These are phyloP conservation scores for Phytophthora meadii DNA, from an alignment of 352 stramenopile genomes.

Conservation along the genomic window DNA sequence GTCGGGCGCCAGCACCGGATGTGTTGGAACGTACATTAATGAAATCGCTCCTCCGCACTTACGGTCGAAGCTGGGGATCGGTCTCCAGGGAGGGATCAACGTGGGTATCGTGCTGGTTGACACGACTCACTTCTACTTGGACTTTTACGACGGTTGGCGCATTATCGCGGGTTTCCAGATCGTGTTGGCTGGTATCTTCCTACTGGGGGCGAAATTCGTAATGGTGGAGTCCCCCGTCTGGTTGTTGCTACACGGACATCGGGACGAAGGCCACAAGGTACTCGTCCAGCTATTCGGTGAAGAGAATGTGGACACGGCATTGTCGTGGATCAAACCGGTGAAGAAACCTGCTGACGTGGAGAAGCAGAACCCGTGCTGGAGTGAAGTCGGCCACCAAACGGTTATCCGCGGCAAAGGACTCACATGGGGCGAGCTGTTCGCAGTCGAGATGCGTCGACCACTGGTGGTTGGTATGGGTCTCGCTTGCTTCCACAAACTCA, in stretches of 20 bases:
- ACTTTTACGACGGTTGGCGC: constrained; percentile 51
- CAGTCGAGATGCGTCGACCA: constrained; percentile 28
- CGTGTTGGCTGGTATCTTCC: constrained; percentile 49
- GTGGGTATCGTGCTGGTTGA: constrained; percentile 47
- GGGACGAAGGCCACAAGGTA: constrained; percentile 33
- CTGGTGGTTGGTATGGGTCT: constrained; percentile 41
- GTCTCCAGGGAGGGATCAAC: constrained; percentile 42
- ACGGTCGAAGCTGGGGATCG: constrained; percentile 42
- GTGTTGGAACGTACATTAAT: constrained; percentile 44
- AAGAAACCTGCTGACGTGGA: constrained; percentile 22
- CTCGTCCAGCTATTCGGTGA: constrained; percentile 40
- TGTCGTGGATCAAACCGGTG: constrained; percentile 36
- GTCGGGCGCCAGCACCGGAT: constrained; percentile 43
- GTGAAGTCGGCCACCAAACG: constrained; percentile 27
- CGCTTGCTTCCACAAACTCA: constrained; percentile 47
- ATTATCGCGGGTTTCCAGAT: constrained; percentile 62
- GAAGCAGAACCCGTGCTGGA: constrained; percentile 28
- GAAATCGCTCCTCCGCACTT: constrained; percentile 53
- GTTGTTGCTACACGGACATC: constrained; percentile 44
- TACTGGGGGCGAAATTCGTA: constrained; percentile 40
- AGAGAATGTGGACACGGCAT: constrained; percentile 36
- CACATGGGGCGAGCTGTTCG: constrained; percentile 24
- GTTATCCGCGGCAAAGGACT: constrained; percentile 26
- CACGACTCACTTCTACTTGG: constrained; percentile 51
- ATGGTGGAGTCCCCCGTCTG: constrained; percentile 58